Evolutionary conservation across 163 green algal genomes (phyloP), one percentile per base, ranked within the genome.

Genomic region (Trebouxiophyceae sp.): DNA sequence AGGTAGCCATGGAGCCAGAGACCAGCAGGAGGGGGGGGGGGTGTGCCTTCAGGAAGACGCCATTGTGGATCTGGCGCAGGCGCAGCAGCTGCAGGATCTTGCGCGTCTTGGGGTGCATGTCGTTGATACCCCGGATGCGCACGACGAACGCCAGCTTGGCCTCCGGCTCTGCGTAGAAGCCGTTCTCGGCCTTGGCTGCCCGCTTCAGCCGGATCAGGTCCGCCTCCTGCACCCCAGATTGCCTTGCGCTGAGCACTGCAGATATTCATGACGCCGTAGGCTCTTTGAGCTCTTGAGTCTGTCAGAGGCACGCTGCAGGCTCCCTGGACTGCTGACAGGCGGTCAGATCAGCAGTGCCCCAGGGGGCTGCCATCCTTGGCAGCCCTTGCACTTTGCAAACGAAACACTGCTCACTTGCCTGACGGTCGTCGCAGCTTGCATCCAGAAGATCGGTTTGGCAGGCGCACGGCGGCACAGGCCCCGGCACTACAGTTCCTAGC

Each of bases 61-160:
- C 95, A 73, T 95, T 98, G 90, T 97, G 90, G 75, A 98, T 96
- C 86, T 98, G 93, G 33, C 88, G 81, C 77, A 99, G 83, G 54
- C 94, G 84, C 70, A 99, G 83, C 72, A 99, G 86, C 88, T 97
- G 90, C 76, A 99, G 68, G 78, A 99, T 97, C 82, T 97, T 98
- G 68, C 84, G 86, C 29, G 87, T 95, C 91, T 96, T 95, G 60
- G 93, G 93, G 68, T 90, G 82, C 67, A 98, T 86, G 73, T 95
- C 89, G 79, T 96, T 97, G 34, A 97, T 85, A 81, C 93, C 93
- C 33, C 89, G 80, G 74, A 99, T 98, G 76, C 94, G 89, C 60
- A 99, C 84, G 29, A 97, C 92, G 60, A 99, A 96, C 34, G 93
- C 73, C 31, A 99, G 63, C 85, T 97, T 97, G 56, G 86, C 80